Conservation (phyloP, 192 early-diverging fungal species). For the Backusella westeae region DNA sequence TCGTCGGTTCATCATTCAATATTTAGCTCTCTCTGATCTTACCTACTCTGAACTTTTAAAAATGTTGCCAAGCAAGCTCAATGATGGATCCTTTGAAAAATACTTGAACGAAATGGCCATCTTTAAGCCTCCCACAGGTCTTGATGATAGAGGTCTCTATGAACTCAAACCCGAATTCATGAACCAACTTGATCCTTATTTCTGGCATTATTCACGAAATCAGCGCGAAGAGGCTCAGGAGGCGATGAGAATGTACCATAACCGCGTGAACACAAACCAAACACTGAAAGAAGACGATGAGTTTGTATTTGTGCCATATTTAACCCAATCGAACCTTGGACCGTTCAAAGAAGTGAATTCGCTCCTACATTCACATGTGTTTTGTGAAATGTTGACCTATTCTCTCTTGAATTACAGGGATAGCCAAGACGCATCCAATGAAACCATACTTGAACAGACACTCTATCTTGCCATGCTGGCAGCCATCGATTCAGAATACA, state of each 20-base stretch:
- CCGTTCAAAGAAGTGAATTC: constrained; percentile 70
- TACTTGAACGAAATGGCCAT: constrained; percentile 73
- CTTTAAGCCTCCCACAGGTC: constrained; percentile 76
- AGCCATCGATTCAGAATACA: constrained; percentile 42
- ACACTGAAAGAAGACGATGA: constrained; percentile 31
- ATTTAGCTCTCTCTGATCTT: constrained; percentile 60
- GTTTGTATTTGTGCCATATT: constrained; percentile 47
- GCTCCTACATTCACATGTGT: constrained; percentile 67
- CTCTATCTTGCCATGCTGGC: constrained; percentile 80
- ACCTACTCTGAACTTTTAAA: constrained; percentile 85
- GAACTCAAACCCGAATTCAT: constrained; percentile 85
- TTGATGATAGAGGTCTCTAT: constrained; percentile 84
- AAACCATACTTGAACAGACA: constrained; percentile 74
- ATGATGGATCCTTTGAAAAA: constrained; percentile 69
- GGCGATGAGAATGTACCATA: constrained; percentile 50
- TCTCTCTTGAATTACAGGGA: constrained; percentile 67
- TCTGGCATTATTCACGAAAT: constrained; percentile 91
- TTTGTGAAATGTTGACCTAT: constrained; percentile 78
- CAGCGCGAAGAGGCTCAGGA: constrained; percentile 89
- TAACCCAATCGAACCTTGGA: constrained; percentile 51
- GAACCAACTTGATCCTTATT: constrained; percentile 90
- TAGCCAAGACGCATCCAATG: constrained; percentile 27
- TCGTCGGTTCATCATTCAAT: constrained; percentile 85
- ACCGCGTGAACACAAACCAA: constrained; percentile 1
- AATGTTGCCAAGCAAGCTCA: constrained; percentile 76